These are phyloP conservation scores for Guyanaporus albipodus DNA, from an alignment of 768 basidiomycete genomes.

Conservation along the genomic window DNA sequence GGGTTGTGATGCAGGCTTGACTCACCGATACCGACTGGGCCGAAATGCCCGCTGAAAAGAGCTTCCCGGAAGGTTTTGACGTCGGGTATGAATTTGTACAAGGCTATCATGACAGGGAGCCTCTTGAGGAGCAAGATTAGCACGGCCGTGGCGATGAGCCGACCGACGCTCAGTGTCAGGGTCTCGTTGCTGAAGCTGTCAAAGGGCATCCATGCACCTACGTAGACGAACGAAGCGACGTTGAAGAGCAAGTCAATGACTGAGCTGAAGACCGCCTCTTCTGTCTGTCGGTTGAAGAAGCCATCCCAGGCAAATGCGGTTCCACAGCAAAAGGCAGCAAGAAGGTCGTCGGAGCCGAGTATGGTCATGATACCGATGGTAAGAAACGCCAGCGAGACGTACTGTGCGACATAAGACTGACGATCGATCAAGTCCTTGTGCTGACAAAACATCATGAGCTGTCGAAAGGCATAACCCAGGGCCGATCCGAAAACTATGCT, in stretches of 20 bases:
- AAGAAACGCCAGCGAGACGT: constrained; percentile 77
- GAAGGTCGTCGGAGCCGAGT: constrained; percentile 88
- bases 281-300: constrained; percentile 90
- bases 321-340: constrained; percentile 93
- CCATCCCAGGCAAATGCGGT: constrained; percentile 97
- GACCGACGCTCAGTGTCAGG: constrained; percentile 75
- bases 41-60: constrained; percentile 93
- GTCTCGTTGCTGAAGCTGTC: constrained; percentile 61
- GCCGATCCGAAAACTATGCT: constrained; percentile 71
- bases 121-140: constrained; percentile 79
- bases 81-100: constrained; percentile 94
- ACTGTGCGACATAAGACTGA: constrained; percentile 93
- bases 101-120: constrained; percentile 75
- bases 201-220: constrained; percentile 98
- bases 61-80: constrained; percentile 94
- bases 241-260: constrained; percentile 97
- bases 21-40: constrained; percentile 76
- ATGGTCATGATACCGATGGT: constrained; percentile 82
- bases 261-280: constrained; percentile 92
- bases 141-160: constrained; percentile 79
- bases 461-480: constrained; percentile 75
- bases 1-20: not conserved
- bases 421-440: constrained; percentile 83
- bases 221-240: constrained; percentile 90
- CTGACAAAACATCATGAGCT: constrained; percentile 93